Base-by-base conservation (phyloP, 805 yeast genomes). In the Debaryomyces prosopidis region DNA sequence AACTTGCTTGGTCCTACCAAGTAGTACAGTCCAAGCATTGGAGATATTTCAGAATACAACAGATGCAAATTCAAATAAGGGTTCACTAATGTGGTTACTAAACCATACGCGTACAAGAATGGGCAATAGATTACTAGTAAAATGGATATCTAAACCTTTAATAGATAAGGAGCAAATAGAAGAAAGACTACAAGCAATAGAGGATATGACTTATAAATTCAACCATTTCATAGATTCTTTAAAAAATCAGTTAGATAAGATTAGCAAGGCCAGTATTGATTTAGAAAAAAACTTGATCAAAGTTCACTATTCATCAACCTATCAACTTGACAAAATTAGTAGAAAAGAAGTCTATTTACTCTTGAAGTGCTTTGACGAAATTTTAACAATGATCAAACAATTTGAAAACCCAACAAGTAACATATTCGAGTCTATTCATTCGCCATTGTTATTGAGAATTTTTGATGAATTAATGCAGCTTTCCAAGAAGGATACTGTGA, bases 111-210 rank as follows among this genome's bases (percentile, higher is more conserved):
- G 80, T 28, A 88, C 98, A 0, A 72, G 76, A 23, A 85, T 85
- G 62, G 99, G 99, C 0, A 76, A 73, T 37, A 65, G 96, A 43
- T 54, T 80, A 47, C 61, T 94, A 11, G 71, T 75, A 23, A 69
- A 77, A 32, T 94, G 99, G 99, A 66, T 91, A 0, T 72, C 81
- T 1, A 71, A 76, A 48, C 99, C 99, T 1, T 70, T 91, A 17
- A 64, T 80, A 0, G 73, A 81, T 36, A 67, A 72, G 26, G 71
- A 66, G 1, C 66, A 66, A 7, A 85, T 94, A 2, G 73, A 77
- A 44, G 71, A 73, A n/a, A 73, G 99, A 19, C 66, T 77, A 0
- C 78, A 77, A 34, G 89, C 96, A 0, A 75, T 72, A 7, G 65
- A 52, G 3, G 68, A 63, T 41, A 48, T 72, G 31, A 50, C 54